These are phyloP conservation scores for Bipolaris zeicola DNA, from an alignment of 2,329 filamentous ascomycete genomes.

Conservation along the genomic window DNA sequence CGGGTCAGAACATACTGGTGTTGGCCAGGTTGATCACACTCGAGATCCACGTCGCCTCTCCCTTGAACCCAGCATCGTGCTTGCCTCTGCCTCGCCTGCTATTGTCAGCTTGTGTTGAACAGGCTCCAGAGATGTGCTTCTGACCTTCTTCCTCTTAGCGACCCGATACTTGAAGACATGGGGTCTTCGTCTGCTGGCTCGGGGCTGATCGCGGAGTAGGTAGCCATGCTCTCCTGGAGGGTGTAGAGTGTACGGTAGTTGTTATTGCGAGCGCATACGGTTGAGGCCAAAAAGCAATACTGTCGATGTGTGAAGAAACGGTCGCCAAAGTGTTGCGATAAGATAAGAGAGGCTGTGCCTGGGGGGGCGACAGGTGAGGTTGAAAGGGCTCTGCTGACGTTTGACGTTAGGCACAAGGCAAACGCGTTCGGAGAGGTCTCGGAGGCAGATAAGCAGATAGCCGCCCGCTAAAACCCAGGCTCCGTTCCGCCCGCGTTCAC, in stretches of 20 bases:
- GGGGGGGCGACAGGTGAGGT: slow-evolving; percentile 9
- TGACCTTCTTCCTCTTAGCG: slow-evolving; percentile 48
- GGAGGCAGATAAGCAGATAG: slow-evolving; percentile 9
- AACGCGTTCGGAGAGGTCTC: slow-evolving; percentile 6
- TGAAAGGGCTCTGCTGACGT: slow-evolving; percentile 17
- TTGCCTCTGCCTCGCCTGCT: slow-evolving; percentile 64
- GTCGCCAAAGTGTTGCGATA: neutral
- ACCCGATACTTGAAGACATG: slow-evolving; percentile 50
- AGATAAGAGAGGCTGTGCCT: neutral
- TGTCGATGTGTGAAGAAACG: neutral
- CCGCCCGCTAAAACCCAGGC: slow-evolving; percentile 23
- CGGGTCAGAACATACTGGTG: slow-evolving; percentile 70
- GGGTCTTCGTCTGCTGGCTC: slow-evolving; percentile 48
- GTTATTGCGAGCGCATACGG: slow-evolving; percentile 39
- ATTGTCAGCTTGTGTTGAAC: slow-evolving; percentile 26
- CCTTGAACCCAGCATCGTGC: slow-evolving; percentile 70
- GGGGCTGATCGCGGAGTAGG: slow-evolving; percentile 53
- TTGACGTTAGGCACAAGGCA: slow-evolving; percentile 1
- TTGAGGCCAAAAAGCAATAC: neutral
- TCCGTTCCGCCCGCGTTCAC: neutral
- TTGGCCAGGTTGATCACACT: slow-evolving; percentile 96
- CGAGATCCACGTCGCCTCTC: slow-evolving; percentile 85
- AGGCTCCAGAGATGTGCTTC: neutral
- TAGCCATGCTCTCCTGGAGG: slow-evolving; percentile 48
- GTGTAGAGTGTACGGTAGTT: slow-evolving; percentile 16